Base-by-base conservation (phyloP, 306 rosid genomes). In the Lotus japonicus region DNA sequence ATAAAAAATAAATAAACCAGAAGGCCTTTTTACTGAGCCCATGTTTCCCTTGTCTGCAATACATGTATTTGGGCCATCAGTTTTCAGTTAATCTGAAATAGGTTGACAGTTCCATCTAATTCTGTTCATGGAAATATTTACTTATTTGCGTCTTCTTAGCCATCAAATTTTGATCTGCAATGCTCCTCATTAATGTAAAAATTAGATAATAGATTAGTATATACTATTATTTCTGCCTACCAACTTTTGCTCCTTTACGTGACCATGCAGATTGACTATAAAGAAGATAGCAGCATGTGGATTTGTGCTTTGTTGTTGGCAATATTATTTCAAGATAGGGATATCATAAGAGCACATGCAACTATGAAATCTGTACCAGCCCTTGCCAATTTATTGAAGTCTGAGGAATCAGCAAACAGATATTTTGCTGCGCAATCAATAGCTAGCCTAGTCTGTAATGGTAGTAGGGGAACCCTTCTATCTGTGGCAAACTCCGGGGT, bases 401-500 rank as follows among this genome's bases (percentile, higher is more conserved):
- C 98, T 36, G 98, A 94, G 75, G 98, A 86, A 77, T 73, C 88
- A 4, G 84, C 91, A 31, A 88, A 84, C 83, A 88, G 78, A 84
- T 94, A 90, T 76, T 94, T 94, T 82, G 95, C 98, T 68, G 98
- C 97, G 48, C 98, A 94, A 78, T 85, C 92, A 53, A 76, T 88
- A 26, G 91, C 97, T 68, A 94, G 98, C 87, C 80, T 94, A 48
- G 96, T 94, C 78, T 94, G 98, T 83, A 94, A 94, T 83, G 98
- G 98, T 66, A 94, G 98, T 86, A 85, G 98, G 78, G 98, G 98
- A 59, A 94, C 98, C 39, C 97, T 94, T 65, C 78, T 94, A 54
- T 94, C 98, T 49, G 95, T 94, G 59, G 97, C 97, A 23, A 94
- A 94, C 82, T 94, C 98, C 39, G 98, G 98, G 68, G 97, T 89